Percentiles rank a stretch among this genome's conserved stretches.
Conservation (phyloP, 768 basidiomycete species). For the Naganishia randhawae region DNA sequence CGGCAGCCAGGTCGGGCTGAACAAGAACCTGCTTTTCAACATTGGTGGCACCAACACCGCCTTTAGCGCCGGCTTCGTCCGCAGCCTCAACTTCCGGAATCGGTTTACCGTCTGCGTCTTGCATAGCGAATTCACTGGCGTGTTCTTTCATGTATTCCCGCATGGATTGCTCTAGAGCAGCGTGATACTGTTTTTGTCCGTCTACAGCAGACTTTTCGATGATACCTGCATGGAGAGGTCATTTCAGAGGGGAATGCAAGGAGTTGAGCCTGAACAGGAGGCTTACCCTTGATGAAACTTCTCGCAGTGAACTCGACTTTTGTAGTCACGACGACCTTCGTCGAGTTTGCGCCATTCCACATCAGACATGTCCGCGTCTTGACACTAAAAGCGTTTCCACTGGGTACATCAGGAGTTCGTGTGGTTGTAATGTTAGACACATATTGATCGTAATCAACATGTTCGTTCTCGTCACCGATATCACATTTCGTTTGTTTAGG, state of each 20-base stretch:
- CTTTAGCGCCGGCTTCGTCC: slow-evolving; percentile 46
- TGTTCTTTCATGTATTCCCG: slow-evolving; percentile 83
- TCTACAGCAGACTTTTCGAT: slow-evolving; percentile 88
- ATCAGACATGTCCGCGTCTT: slow-evolving; percentile 92
- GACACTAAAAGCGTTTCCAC: slow-evolving; percentile 84
- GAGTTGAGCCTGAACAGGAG: not conserved
- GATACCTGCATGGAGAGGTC: slow-evolving; percentile 61
- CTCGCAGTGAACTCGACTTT: slow-evolving; percentile 94
- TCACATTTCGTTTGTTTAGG: slow-evolving; percentile 96
- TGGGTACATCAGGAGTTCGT: slow-evolving; percentile 87
- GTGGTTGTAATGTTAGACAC: slow-evolving; percentile 83
- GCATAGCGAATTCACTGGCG: slow-evolving; percentile 80
- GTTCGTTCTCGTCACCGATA: slow-evolving; percentile 75
- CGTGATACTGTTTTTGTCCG: slow-evolving; percentile 82
- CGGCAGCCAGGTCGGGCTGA: slow-evolving; percentile 35
- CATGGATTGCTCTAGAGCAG: slow-evolving; percentile 78
- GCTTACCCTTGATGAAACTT: slow-evolving; percentile 87
- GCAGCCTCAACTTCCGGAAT: slow-evolving; percentile 40
- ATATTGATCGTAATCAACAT: slow-evolving; percentile 78
- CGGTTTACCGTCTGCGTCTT: slow-evolving; percentile 56
- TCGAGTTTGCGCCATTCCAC: slow-evolving; percentile 79
- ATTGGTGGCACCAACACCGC: slow-evolving; percentile 25
- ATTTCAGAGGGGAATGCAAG: not conserved
- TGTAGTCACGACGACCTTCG: slow-evolving; percentile 78
- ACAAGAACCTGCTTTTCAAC: slow-evolving; percentile 22